A percentile compares a stretch with the other conserved stretches of the same genome.
Evolutionary conservation across 306 rosid species (phyloP).

Genomic region (Senna tora): DNA sequence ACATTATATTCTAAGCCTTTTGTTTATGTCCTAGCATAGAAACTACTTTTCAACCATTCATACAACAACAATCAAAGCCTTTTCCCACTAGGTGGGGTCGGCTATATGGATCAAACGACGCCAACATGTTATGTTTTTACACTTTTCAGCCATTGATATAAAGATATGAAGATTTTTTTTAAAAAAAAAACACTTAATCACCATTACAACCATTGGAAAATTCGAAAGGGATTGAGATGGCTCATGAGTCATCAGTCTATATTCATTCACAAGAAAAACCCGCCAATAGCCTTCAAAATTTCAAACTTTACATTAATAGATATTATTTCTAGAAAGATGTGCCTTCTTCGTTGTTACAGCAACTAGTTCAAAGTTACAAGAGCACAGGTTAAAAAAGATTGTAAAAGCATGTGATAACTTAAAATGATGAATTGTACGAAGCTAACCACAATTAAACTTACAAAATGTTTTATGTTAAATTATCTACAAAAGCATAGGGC

Average conservation of each 20-base stretch:
- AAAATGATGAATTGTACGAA: background rate
- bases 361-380: background rate
- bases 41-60: too few relatives aligned
- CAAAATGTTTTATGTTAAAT: background rate
- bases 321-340: background rate
- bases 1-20: too few relatives aligned
- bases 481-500: too few relatives aligned
- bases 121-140: too few relatives aligned
- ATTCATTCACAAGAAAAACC: slow-evolving; percentile 15
- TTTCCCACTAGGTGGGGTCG: too few relatives aligned
- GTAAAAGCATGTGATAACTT: background rate
- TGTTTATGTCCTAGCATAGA: too few relatives aligned
- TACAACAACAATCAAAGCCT: too few relatives aligned
- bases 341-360: background rate
- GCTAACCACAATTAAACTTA: background rate
- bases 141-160: too few relatives aligned
- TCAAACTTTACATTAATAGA: background rate
- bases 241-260: too few relatives aligned
- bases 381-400: background rate
- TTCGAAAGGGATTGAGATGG: slow-evolving; percentile 17
- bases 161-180: too few relatives aligned
- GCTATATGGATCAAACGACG: too few relatives aligned
- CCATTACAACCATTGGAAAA: slow-evolving; percentile 5
- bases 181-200: too few relatives aligned
- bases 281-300: background rate